Conservation (phyloP, 73 alveolate genomes). For the Uronychia binucleata region DNA sequence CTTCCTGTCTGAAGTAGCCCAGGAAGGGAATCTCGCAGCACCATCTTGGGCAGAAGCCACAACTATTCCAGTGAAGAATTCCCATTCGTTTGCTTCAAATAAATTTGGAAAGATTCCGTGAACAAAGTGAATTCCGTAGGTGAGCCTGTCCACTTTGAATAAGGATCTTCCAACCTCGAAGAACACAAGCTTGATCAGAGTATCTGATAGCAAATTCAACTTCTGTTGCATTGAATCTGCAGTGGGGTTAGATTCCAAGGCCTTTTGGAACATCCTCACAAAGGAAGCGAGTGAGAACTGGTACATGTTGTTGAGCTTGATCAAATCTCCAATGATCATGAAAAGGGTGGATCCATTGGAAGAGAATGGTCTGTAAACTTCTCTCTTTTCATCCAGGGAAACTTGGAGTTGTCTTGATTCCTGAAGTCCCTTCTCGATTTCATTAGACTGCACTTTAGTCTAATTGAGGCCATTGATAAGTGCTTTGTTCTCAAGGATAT, state of each 20-base stretch:
- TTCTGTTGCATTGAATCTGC: conserved; percentile 85
- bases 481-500: conserved; percentile 97
- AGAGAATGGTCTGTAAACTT: conserved; percentile 95
- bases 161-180: conserved; percentile 91
- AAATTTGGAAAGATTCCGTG: conserved; percentile 90
- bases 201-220: conserved; percentile 73
- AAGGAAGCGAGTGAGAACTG: conserved; percentile 97
- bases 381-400: conserved; percentile 97
- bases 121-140: conserved; percentile 97
- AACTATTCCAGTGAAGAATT: conserved; percentile 95
- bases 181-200: conserved; percentile 79
- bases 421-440: conserved; percentile 83
- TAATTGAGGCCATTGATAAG: conserved; percentile 96
- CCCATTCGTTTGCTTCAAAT: conserved; percentile 96
- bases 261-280: conserved; percentile 93
- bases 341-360: conserved; percentile 94
- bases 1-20: conserved; percentile 97
- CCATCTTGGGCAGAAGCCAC: conserved; percentile 76
- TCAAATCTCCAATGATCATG: conserved; percentile 95
- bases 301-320: conserved; percentile 98
- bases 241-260: conserved; percentile 78
- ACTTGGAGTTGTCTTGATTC: conserved; percentile 91
- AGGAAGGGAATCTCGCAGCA: conserved; percentile 77
- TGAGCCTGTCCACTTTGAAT: conserved; percentile 98
- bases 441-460: conserved; percentile 92